Evolutionary conservation across 1,139 yeast genomes (phyloP), one percentile per base, ranked within the genome.

Genomic region (Suhomyces panamericanus): DNA sequence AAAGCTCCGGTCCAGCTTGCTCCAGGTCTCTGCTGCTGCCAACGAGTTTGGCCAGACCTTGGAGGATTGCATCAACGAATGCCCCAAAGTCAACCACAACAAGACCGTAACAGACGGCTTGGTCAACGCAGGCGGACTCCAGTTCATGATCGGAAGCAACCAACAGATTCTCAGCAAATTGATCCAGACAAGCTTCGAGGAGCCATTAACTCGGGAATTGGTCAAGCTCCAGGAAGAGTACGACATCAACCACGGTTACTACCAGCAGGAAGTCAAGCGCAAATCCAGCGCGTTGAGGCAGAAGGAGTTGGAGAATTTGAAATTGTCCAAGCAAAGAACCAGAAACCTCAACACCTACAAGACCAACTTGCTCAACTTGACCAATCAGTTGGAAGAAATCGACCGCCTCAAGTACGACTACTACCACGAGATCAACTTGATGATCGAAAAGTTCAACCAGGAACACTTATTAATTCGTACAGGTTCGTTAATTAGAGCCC

Each of bases 381-480:
- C 95, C 6, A 69, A 74, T 16, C 88, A 86, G 55, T 75, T 89
- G 48, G 95, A 89, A 59, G 90, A 85, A 41, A 82, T 89, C 49
- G 95, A 88, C 59, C 66, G 79, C 38, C 67, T 87, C 46, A 87
- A 87, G 60, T 86, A 84, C 58, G 89, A 84, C 46, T 87, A 86
- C 60, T 86, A 85, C 60, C 80, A 77, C 32, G 73, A 83, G 35
- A 81, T 86, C 6, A 83, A 83, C 56, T 71, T 78, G 3, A 75
- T 87, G 43, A 54, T 68, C 24, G 70, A 67, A 38, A 48, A 56
- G 26, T 68, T 66, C 49, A 65, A 64, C 43, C 81, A 84, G 39
- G 70, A 70, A 16, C 69, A 74, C 30, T 69, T 87, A 9, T 66
- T 87, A 35, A 62, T 67, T 10, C 72, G 75, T 47, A 75, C 88